phyloP scores from a whole-genome alignment of 129 eudicot species.

The Centaurea solstitialis region DNA sequence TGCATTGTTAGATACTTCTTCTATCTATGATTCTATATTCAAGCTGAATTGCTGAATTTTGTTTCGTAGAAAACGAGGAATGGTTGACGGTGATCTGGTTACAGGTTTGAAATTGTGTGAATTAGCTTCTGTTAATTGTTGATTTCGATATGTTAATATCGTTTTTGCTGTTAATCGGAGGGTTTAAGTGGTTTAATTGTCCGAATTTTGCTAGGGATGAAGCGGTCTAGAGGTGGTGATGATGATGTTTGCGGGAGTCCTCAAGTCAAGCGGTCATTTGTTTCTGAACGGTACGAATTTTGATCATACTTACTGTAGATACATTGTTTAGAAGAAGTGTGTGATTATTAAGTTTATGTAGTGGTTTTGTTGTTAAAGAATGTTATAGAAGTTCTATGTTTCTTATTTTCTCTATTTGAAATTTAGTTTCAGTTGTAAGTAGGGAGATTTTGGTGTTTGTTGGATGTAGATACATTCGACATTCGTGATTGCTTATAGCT shows the following conservation, averaged over 20 bases:
- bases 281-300: slow-evolving; percentile 61
- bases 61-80: slow-evolving; percentile 19
- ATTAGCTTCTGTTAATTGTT: slow-evolving; percentile 2
- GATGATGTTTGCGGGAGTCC: slow-evolving; percentile 61
- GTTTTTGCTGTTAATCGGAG: slow-evolving; percentile 17
- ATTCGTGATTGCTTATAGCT: slow-evolving; percentile 14
- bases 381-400: neutral
- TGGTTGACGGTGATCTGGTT: slow-evolving; percentile 56
- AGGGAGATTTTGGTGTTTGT: slow-evolving; percentile 19
- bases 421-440: slow-evolving; percentile 2
- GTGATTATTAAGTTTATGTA: slow-evolving; percentile 10
- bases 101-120: slow-evolving; percentile 41
- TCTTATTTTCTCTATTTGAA: neutral
- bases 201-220: slow-evolving; percentile 24
- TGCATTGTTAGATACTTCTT: slow-evolving; percentile 28
- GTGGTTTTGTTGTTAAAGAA: slow-evolving; percentile 1
- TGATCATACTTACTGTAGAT: slow-evolving; percentile 6
- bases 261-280: slow-evolving; percentile 60
- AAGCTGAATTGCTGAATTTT: slow-evolving; percentile 32
- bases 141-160: slow-evolving; percentile 34
- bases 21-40: slow-evolving; percentile 34
- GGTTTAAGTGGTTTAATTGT: slow-evolving; percentile 19
- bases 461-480: slow-evolving; percentile 4
- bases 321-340: neutral
- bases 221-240: slow-evolving; percentile 79